Base-by-base conservation (phyloP, 2,329 filamentous ascomycete species). In the Colletotrichum sp. region DNA sequence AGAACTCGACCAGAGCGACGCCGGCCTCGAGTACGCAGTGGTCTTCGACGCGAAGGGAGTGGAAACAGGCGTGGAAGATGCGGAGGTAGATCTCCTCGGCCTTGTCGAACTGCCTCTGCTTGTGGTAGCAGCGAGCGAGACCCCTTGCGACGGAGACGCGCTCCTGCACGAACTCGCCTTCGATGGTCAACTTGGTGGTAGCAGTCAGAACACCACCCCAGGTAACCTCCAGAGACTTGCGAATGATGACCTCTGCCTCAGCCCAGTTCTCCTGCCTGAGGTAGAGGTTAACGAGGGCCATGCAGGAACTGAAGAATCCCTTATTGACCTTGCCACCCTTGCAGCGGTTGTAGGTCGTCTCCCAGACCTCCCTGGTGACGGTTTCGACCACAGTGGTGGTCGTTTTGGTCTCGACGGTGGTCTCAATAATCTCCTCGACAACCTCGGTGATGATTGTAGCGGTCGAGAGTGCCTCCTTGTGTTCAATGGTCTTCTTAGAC, bases 371-470 rank as follows among this genome's bases (percentile, higher is more conserved):
- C 43, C 79, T 80, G 16, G 82, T 79, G 5, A 84, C 77, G 1
- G 79, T 82, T 77, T 85, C 84, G 2, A 83, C 85, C 5, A 82
- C 80, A 0, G 77, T 84, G 1, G 81, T 84, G 1, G 81, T 85
- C 0, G 81, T 85, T 74, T 81, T 85, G n/a, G 78, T 82, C 7
- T 80, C 80, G 1, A 78, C 79, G 0, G 80, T 83, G 2, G 82
- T 85, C 75, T 84, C 80, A 0, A 81, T 86, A 34, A 84, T 82
- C 76, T 86, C 85, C 61, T 85, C 82, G 3, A 85, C 83, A 3
- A 85, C 83, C 74, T 85, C 83, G 0, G 84, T 85, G 67, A 86
- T 85, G 61, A 85, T 81, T 3, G 82, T 75, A 1, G 82, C 82
- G 1, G 84, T 86, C 55, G 80, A 77, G 15, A 79, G 75, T 18